Base-by-base conservation (phyloP, 164 flowering plant genomes). In the Euptelea pleiosperma region DNA sequence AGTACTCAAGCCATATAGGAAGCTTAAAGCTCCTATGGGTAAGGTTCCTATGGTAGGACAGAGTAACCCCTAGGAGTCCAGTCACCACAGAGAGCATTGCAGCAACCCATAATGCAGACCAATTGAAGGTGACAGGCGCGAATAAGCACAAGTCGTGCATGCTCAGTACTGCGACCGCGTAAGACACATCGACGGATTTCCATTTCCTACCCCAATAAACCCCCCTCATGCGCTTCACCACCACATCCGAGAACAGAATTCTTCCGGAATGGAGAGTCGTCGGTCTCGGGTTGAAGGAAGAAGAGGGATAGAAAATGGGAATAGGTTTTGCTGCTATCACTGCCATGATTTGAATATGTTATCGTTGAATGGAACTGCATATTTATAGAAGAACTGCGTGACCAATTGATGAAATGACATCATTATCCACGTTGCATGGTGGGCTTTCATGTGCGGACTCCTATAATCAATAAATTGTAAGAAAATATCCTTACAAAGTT, bases 1-100 rank as follows among this genome's bases (percentile, higher is more conserved):
- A 37, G 66, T 86, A 91, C 66, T 91, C 98, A 33, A 91, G 91
- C 88, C 86, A 82, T 66, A 82, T 91, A 24, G 93, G 91, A 33
- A 86, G 76, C 75, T 82, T 86, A 59, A 87, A 87, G 48, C 93
- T 84, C 65, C 72, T 61, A 57, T 91, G 97, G 18, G 91, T 70
- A 28, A 87, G 86, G 54, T 91, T 76, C 36, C 97, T 70, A 63
- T 87, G 97, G 55, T 67, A 87, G 18, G 91, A 87, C 16, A 91
- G 76, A 41, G 83, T 82, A 37, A 91, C 84, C 1, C 91, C 96
- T 41, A 87, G 64, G n/a, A 83, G 78, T 8, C 89, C 89, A 31
- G 89, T 86, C 3, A 81, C 64, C 7, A 76, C 50, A 57, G 76
- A 77, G 4, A 87, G 72, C 9, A 69, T 68, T 54, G 73, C 60